Evolutionary conservation across 1,139 yeast species (phyloP).

Genomic region (Hyphopichia wangnamkhiaoensis): DNA sequence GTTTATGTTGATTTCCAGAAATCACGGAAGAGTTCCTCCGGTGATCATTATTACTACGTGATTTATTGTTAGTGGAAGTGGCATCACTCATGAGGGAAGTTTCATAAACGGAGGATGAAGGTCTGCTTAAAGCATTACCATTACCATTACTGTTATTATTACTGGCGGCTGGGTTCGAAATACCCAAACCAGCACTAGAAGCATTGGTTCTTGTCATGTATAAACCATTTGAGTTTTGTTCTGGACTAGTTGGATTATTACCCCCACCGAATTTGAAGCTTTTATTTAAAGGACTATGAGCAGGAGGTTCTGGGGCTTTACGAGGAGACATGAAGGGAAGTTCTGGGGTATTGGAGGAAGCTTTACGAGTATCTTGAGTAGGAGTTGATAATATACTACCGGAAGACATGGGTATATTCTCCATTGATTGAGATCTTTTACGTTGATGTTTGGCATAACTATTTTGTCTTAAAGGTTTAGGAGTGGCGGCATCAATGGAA

Average conservation of each 20-base stretch:
- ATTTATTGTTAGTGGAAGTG: constrained; percentile 6
- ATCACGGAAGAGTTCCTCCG: constrained; percentile 34
- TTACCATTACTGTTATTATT: not conserved
- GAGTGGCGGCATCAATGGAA: constrained; percentile 4
- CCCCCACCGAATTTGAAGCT: constrained; percentile 25
- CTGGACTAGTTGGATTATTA: constrained; percentile 7
- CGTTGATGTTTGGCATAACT: constrained; percentile 13
- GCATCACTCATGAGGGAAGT: constrained; percentile 30
- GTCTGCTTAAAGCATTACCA: constrained; percentile 26
- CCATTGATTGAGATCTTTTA: constrained; percentile 43
- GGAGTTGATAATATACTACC: constrained; percentile 9
- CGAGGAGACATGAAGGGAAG: constrained; percentile 55
- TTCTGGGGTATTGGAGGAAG: constrained; percentile 4
- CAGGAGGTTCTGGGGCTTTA: constrained; percentile 63
- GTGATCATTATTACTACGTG: constrained; percentile 20
- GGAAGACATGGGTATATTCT: constrained; percentile 31
- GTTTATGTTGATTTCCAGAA: constrained; percentile 25
- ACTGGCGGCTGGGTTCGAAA: constrained; percentile 5
- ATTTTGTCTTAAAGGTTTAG: constrained; percentile 4
- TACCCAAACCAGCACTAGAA: constrained; percentile 19
- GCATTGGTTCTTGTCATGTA: constrained; percentile 31
- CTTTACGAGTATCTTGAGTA: constrained; percentile 10
- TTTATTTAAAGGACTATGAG: constrained; percentile 24
- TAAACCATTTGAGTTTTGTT: constrained; percentile 7
- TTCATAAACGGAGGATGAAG: constrained; percentile 48